phyloP scores from a whole-genome alignment of 2,329 filamentous ascomycete genomes.

The Penicillium sp. region DNA sequence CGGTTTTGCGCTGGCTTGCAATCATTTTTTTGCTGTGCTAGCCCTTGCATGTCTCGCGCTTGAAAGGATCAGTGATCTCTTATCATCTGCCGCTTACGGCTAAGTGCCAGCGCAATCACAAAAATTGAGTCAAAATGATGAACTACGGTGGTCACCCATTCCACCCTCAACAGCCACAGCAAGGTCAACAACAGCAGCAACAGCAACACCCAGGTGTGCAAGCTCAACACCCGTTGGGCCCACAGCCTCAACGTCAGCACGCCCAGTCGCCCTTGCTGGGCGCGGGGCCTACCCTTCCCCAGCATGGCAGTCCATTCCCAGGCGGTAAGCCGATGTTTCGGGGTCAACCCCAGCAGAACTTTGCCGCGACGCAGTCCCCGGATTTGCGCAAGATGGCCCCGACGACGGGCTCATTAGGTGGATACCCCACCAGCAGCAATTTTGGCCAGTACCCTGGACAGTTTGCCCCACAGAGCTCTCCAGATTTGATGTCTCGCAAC shows the following conservation, averaged over 20 bases:
- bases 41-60: slow-evolving; percentile 17
- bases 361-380: slow-evolving; percentile 27
- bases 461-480: slow-evolving; percentile 29
- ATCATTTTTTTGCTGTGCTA: neutral
- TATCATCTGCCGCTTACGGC: slow-evolving; percentile 18
- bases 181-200: slow-evolving; percentile 20
- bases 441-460: slow-evolving; percentile 30
- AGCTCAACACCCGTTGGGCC: slow-evolving; percentile 20
- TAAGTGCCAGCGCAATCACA: slow-evolving; percentile 10
- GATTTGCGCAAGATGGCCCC: slow-evolving; percentile 36
- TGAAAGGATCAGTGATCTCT: slow-evolving; percentile 10
- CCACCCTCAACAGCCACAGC: slow-evolving; percentile 27
- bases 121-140: slow-evolving; percentile 32
- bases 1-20: neutral
- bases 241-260: slow-evolving; percentile 25
- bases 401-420: slow-evolving; percentile 29
- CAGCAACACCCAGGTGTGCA: slow-evolving; percentile 22
- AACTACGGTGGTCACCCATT: slow-evolving; percentile 34
- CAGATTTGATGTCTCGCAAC: slow-evolving; percentile 29
- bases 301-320: slow-evolving; percentile 28
- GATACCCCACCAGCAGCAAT: slow-evolving; percentile 28
- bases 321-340: slow-evolving; percentile 29
- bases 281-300: slow-evolving; percentile 23
- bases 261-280: slow-evolving; percentile 32
- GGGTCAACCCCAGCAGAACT: slow-evolving; percentile 27